phyloP scores from a whole-genome alignment of 805 yeast genomes.

The Candida broadrunensis region DNA sequence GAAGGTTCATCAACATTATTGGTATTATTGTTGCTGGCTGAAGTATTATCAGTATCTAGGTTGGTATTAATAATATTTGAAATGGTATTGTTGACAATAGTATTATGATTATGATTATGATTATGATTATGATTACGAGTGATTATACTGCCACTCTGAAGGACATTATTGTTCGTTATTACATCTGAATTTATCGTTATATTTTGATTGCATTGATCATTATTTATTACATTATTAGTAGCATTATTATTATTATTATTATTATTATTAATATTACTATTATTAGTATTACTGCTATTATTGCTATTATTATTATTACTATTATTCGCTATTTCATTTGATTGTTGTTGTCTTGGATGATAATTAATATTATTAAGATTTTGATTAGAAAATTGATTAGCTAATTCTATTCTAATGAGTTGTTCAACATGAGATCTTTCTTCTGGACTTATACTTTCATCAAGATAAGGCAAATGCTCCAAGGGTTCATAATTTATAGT shows the following conservation, averaged over 20 bases:
- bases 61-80: neutral
- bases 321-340: neutral
- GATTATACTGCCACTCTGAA: neutral
- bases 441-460: slow-evolving; percentile 30
- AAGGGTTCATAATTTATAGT: slow-evolving; percentile 28
- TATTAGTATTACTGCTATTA: neutral
- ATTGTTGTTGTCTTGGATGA: neutral
- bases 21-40: too few relatives aligned
- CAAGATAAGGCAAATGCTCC: slow-evolving; percentile 35
- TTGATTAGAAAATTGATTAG: slow-evolving; percentile 8
- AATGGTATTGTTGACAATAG: neutral
- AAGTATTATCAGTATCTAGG: too few relatives aligned
- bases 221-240: neutral
- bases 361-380: slow-evolving; percentile 1
- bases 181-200: neutral
- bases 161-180: neutral
- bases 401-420: slow-evolving; percentile 26
- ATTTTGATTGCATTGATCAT: neutral
- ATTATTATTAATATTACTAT: neutral
- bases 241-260: neutral
- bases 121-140: neutral
- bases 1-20: neutral
- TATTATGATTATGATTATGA: neutral
- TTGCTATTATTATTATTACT: neutral
- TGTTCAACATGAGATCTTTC: slow-evolving; percentile 34